Percentiles rank a stretch among this genome's conserved stretches.
Conservation (phyloP, 2,329 filamentous ascomycete species). For the Fusarium longipes region DNA sequence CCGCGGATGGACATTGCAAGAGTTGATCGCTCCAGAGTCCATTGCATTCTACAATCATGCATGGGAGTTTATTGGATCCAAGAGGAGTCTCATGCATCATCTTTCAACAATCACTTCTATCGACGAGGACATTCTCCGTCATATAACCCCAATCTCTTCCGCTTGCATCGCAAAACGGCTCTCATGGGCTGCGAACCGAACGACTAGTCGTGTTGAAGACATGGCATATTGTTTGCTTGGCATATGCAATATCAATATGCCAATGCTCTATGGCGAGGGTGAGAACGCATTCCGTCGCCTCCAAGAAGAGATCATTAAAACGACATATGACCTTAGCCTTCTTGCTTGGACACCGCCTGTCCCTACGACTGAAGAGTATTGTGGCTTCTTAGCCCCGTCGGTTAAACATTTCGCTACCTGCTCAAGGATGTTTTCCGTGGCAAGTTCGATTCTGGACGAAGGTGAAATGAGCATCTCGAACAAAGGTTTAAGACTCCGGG, state of each 20-base stretch:
- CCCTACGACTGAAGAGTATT: neutral
- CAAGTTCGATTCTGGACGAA: neutral
- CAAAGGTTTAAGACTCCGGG: neutral
- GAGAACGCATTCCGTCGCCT: constrained; percentile 6
- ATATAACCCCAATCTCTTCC: neutral
- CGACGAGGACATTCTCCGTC: neutral
- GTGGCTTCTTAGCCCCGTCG: neutral
- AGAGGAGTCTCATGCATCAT: accelerated
- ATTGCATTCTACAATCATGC: neutral
- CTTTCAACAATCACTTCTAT: neutral
- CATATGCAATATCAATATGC: constrained; percentile 22
- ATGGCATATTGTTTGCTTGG: constrained; percentile 17
- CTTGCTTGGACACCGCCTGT: neutral
- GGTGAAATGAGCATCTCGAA: neutral
- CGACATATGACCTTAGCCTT: neutral
- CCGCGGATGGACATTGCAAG: constrained; percentile 12
- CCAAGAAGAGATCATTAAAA: constrained; percentile 22
- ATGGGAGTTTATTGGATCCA: neutral
- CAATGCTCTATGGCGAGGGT: constrained; percentile 19
- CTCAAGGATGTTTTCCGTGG: neutral
- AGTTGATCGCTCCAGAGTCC: neutral
- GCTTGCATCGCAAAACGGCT: constrained; percentile 5
- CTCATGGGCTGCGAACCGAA: constrained; percentile 16
- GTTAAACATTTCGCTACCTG: neutral
- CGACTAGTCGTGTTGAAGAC: constrained; percentile 11